phyloP scores from a whole-genome alignment of 2,329 filamentous ascomycete genomes.

The Lasiodiplodia theobromae region DNA sequence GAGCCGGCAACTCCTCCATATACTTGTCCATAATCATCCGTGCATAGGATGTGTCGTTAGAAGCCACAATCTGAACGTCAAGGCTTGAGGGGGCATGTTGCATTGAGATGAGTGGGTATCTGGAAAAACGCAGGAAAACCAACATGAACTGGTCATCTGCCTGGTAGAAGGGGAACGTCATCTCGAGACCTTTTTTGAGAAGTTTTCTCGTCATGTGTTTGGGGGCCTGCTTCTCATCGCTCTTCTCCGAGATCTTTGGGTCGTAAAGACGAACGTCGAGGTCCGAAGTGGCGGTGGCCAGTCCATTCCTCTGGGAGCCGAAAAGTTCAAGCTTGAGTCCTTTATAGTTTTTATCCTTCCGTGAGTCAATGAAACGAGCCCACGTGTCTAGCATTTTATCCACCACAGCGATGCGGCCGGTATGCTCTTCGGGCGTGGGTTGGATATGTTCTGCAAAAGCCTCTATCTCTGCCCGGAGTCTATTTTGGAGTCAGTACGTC shows the following conservation, averaged over 20 bases:
- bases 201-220: neutral
- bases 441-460: constrained; percentile 54
- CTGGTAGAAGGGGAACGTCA: constrained; percentile 15
- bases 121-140: constrained; percentile 32
- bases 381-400: constrained; percentile 30
- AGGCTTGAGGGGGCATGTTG: constrained; percentile 58
- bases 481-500: constrained; percentile 8
- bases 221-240: constrained; percentile 9
- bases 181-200: neutral
- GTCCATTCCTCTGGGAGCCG: constrained; percentile 62
- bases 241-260: neutral
- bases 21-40: constrained; percentile 56
- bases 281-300: constrained; percentile 61
- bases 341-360: neutral
- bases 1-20: constrained; percentile 56
- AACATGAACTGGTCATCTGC: constrained; percentile 33
- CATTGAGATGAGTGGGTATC: constrained; percentile 51
- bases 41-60: constrained; percentile 49
- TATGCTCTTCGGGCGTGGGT: constrained; percentile 52
- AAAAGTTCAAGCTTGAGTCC: constrained; percentile 50
- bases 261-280: constrained; percentile 57
- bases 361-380: constrained; percentile 33
- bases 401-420: constrained; percentile 45
- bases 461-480: constrained; percentile 55
- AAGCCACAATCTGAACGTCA: constrained; percentile 59